Evolutionary conservation across 768 basidiomycete genomes (phyloP).

Genomic region (Mycena belliarum): DNA sequence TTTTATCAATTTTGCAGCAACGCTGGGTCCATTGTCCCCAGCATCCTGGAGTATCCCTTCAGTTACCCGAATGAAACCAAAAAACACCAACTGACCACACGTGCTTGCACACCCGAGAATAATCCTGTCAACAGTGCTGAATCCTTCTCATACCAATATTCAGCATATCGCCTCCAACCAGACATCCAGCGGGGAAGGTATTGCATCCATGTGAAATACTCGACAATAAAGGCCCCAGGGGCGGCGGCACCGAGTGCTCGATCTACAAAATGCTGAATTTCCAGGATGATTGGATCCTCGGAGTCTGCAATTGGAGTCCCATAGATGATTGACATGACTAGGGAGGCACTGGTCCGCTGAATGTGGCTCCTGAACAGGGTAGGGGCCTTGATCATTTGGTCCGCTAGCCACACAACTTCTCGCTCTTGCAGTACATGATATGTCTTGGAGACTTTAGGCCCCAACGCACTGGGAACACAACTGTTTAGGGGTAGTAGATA

Average conservation of each 20-base stretch:
- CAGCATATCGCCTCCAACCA: background rate
- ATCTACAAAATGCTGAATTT: conserved; percentile 23
- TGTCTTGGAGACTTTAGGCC: background rate
- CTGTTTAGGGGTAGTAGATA: no score
- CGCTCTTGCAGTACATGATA: background rate
- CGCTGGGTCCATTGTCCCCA: conserved; percentile 11
- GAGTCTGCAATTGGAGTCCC: conserved; percentile 5
- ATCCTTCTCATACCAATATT: conserved; percentile 19
- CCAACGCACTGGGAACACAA: no score
- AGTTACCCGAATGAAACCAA: background rate
- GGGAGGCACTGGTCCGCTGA: background rate
- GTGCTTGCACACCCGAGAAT: background rate
- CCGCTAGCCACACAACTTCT: background rate
- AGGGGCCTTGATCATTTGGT: background rate
- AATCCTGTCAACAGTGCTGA: conserved; percentile 22
- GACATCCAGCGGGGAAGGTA: conserved; percentile 30
- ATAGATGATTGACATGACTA: conserved; percentile 20
- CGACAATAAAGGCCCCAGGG: conserved; percentile 37
- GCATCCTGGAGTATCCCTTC: conserved; percentile 1
- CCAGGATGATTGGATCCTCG: conserved; percentile 18
- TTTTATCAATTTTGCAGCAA: conserved; percentile 11
- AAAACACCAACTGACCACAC: background rate
- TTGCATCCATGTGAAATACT: conserved; percentile 35
- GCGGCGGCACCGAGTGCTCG: conserved; percentile 31
- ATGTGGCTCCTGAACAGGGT: background rate